phyloP scores from a whole-genome alignment of 495 filamentous ascomycete species.

The Aspergillus saccharolyticus region DNA sequence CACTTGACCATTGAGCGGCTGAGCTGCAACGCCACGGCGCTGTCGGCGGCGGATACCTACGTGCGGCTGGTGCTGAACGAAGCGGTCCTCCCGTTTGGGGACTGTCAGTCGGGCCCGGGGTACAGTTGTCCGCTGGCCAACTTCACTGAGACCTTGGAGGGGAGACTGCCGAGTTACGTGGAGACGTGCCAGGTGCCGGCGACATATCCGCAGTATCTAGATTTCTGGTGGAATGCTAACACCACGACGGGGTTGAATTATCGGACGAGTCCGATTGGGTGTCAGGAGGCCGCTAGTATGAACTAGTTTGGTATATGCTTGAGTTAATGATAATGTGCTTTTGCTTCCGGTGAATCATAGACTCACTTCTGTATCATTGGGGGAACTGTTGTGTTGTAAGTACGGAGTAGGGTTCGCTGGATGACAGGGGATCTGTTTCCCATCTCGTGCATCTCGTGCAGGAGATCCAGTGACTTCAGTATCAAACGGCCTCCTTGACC shows the following conservation, averaged over 20 bases:
- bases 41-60: background rate
- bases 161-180: slow-evolving; percentile 1
- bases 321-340: too few relatives aligned
- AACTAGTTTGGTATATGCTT: background rate
- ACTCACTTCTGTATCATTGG: too few relatives aligned
- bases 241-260: background rate
- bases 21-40: background rate
- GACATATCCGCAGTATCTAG: slow-evolving; percentile 6
- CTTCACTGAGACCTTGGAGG: background rate
- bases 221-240: slow-evolving; percentile 12
- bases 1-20: slow-evolving; percentile 2
- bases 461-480: too few relatives aligned
- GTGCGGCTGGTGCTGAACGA: slow-evolving; percentile 4
- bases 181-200: slow-evolving; percentile 1
- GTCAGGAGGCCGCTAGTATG: background rate
- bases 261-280: background rate
- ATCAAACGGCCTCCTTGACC: too few relatives aligned
- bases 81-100: background rate
- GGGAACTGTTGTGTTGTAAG: too few relatives aligned
- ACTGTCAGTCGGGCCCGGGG: background rate
- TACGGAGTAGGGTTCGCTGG: too few relatives aligned
- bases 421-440: too few relatives aligned
- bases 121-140: background rate
- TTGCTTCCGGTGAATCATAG: too few relatives aligned
- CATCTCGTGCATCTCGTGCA: too few relatives aligned